Percentiles rank a stretch among this genome's conserved stretches.
Conservation (phyloP, 2,329 filamentous ascomycete species). For the Ophioceras dolichostomum region DNA sequence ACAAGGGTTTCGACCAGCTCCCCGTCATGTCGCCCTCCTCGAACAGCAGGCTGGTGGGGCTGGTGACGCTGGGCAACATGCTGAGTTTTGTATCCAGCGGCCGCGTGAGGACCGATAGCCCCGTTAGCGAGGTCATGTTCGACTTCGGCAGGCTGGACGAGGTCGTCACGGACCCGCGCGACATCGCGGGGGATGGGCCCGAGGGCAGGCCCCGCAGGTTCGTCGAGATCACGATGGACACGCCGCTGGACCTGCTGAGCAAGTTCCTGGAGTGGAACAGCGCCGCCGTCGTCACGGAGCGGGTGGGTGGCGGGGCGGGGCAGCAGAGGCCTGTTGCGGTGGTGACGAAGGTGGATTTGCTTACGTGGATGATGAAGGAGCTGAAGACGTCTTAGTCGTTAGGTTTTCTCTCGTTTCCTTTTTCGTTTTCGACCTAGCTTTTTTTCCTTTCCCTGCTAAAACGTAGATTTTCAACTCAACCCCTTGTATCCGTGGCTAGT, state of each 20-base stretch:
- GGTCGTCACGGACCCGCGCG: constrained; percentile 76
- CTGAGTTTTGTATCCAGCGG: constrained; percentile 81
- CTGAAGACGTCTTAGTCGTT: constrained; percentile 20
- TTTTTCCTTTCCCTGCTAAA: too few species aligned
- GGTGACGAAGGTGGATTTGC: constrained; percentile 90
- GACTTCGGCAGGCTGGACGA: constrained; percentile 82
- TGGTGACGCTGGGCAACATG: constrained; percentile 90
- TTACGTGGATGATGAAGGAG: constrained; percentile 79
- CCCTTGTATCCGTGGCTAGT: too few species aligned
- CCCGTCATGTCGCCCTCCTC: constrained; percentile 62
- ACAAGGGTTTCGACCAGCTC: constrained; percentile 95
- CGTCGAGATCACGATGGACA: constrained; percentile 89
- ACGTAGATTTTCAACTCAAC: too few species aligned
- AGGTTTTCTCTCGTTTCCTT: constrained; percentile 2
- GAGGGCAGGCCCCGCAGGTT: constrained; percentile 51
- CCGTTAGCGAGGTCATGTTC: constrained; percentile 89
- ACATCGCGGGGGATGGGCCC: constrained; percentile 31
- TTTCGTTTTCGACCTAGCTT: constrained; percentile 3
- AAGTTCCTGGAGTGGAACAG: constrained; percentile 98
- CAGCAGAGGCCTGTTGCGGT: constrained; percentile 71
- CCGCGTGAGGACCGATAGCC: constrained; percentile 60
- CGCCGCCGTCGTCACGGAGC: constrained; percentile 85
- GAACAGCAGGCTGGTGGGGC: constrained; percentile 66
- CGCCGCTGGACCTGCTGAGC: constrained; percentile 69
- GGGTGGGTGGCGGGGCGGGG: constrained; percentile 37